Evolutionary conservation across 345 rosid species (phyloP).

Genomic region (Gossypium longicalyx): DNA sequence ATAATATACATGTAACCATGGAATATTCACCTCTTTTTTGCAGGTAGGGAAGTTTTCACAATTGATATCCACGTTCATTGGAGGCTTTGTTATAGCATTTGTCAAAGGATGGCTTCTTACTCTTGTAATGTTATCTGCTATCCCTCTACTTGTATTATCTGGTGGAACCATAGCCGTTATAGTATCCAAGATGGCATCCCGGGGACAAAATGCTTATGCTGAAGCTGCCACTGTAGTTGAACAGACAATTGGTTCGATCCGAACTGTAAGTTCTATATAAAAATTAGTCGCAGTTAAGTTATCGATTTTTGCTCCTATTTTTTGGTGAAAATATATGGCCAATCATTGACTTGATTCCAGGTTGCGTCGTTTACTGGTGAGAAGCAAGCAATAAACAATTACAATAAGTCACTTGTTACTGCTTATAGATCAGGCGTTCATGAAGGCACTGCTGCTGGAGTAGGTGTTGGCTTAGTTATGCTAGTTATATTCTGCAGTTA

Average conservation of each 20-base stretch:
- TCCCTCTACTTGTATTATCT: constrained; percentile 63
- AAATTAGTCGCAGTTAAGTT: no score
- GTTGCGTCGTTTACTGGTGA: constrained; percentile 92
- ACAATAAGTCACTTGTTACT: constrained; percentile 48
- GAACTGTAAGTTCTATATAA: constrained; percentile 48
- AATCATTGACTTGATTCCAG: constrained; percentile 27
- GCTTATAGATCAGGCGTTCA: constrained; percentile 63
- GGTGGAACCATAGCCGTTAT: constrained; percentile 52
- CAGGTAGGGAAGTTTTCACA: constrained; percentile 90
- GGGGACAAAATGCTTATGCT: constrained; percentile 65
- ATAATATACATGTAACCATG: neutral
- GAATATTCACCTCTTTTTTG: neutral
- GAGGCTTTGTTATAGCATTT: constrained; percentile 75
- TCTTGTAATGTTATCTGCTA: constrained; percentile 57
- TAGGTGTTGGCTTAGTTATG: constrained; percentile 55
- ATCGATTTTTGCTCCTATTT: neutral
- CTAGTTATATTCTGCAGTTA: constrained; percentile 48
- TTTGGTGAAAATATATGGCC: neutral
- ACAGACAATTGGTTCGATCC: constrained; percentile 72
- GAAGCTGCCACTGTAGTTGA: constrained; percentile 71
- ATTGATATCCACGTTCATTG: constrained; percentile 64
- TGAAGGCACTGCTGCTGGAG: constrained; percentile 66
- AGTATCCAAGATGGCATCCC: constrained; percentile 57
- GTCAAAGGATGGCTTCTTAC: constrained; percentile 84
- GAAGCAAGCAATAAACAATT: constrained; percentile 59